phyloP scores from a whole-genome alignment of 2,329 filamentous ascomycete species.

The Coniochaeta hoffmannii region DNA sequence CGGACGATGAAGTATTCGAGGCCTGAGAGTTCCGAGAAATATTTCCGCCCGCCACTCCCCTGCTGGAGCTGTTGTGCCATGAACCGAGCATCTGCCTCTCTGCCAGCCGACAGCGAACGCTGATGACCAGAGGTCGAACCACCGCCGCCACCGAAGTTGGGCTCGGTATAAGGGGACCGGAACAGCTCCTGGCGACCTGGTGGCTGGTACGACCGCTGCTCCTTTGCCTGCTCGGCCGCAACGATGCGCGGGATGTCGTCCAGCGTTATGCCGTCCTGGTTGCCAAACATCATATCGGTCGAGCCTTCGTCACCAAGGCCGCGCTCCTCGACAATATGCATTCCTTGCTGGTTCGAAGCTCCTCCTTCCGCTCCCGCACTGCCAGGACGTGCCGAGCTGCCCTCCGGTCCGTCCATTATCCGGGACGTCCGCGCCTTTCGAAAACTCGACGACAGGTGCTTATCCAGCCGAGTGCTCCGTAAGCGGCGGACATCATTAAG shows the following conservation, averaged over 20 bases:
- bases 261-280: conserved; percentile 84
- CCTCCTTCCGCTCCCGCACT: conserved; percentile 59
- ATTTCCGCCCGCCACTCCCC: conserved; percentile 57
- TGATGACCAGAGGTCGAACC: conserved; percentile 48
- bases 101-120: conserved; percentile 50
- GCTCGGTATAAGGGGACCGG: conserved; percentile 47
- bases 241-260: conserved; percentile 97
- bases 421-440: conserved; percentile 84
- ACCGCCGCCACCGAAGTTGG: conserved; percentile 58
- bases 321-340: conserved; percentile 76
- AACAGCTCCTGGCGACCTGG: conserved; percentile 65
- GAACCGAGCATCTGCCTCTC: conserved; percentile 42
- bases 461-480: conserved; percentile 88
- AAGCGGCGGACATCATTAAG: conserved; percentile 90
- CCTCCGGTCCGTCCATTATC: conserved; percentile 83
- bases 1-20: conserved; percentile 97
- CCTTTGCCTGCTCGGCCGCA: conserved; percentile 87
- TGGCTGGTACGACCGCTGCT: conserved; percentile 75
- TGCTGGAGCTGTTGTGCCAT: conserved; percentile 44
- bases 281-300: conserved; percentile 78
- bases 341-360: conserved; percentile 43
- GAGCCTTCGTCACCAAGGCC: conserved; percentile 61
- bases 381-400: conserved; percentile 58
- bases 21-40: conserved; percentile 92
- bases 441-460: conserved; percentile 87